These are phyloP conservation scores for Pseudogymnoascus pannorum DNA, from an alignment of 2,329 filamentous ascomycete genomes.

Conservation along the genomic window DNA sequence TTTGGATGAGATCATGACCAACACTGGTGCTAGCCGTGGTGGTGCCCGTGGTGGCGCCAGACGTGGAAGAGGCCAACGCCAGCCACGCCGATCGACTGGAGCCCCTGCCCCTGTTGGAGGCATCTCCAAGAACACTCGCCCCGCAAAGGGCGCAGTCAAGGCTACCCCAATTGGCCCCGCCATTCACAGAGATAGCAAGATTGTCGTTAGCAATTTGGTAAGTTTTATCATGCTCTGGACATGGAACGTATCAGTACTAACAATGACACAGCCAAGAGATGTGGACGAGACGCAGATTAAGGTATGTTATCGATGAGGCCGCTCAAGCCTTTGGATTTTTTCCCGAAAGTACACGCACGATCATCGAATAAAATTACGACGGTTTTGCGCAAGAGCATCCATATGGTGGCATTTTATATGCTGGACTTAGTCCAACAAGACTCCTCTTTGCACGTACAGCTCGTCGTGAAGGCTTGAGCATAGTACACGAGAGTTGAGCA, in stretches of 20 bases:
- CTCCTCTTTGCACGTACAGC: slow-evolving; percentile 15
- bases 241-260: slow-evolving; percentile 10
- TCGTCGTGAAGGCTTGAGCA: slow-evolving; percentile 26
- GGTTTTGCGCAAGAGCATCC: background rate
- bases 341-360: slow-evolving; percentile 53
- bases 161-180: slow-evolving; percentile 58
- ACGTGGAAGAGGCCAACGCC: slow-evolving; percentile 36
- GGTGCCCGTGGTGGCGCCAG: slow-evolving; percentile 32
- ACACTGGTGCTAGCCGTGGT: slow-evolving; percentile 27
- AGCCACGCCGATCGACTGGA: slow-evolving; percentile 24
- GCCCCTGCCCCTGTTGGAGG: slow-evolving; percentile 71
- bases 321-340: slow-evolving; percentile 60
- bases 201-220: slow-evolving; percentile 98
- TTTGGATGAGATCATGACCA: slow-evolving; percentile 93
- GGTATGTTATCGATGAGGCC: slow-evolving; percentile 97
- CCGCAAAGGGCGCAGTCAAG: slow-evolving; percentile 53
- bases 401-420: slow-evolving; percentile 8
- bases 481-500: slow-evolving; percentile 49
- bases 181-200: slow-evolving; percentile 75
- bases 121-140: slow-evolving; percentile 67
- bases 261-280: slow-evolving; percentile 68
- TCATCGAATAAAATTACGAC: slow-evolving; percentile 5
- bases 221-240: slow-evolving; percentile 32
- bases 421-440: slow-evolving; percentile 7
- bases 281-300: slow-evolving; percentile 97